Percentiles rank a stretch among this genome's conserved stretches.
These are phyloP conservation scores for Golubevia sp. DNA, from an alignment of 1,284 basidiomycete genomes.

Conservation along the genomic window DNA sequence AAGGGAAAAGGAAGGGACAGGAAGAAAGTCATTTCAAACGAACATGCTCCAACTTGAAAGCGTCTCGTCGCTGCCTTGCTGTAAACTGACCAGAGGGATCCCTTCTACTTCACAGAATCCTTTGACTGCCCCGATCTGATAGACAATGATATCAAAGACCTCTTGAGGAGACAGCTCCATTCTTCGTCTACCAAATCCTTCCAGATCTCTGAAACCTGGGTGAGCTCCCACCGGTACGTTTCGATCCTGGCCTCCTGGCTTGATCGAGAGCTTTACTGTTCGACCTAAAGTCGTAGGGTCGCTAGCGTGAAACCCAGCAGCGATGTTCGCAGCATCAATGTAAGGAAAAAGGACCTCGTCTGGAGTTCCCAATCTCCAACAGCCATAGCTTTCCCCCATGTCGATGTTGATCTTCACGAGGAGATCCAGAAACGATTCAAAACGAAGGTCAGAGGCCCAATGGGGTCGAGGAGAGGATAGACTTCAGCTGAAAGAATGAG, in stretches of 20 bases:
- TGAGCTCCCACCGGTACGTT: conserved; percentile 18
- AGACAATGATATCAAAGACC: conserved; percentile 21
- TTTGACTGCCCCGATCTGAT: conserved; percentile 21
- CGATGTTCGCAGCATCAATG: conserved; percentile 21
- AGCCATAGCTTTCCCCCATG: conserved; percentile 23
- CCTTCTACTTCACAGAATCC: conserved; percentile 21
- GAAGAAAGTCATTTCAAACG: too few species aligned
- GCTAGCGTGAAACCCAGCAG: conserved; percentile 21
- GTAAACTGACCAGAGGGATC: conserved; percentile 5
- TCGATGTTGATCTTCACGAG: neutral
- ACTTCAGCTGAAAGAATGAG: too few species aligned
- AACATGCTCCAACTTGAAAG: too few species aligned
- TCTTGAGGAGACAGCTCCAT: conserved; percentile 20
- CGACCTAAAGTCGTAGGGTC: conserved; percentile 18
- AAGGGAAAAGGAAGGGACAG: too few species aligned
- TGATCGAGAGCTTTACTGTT: conserved; percentile 19
- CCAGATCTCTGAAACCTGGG: conserved; percentile 20
- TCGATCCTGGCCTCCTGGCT: conserved; percentile 3
- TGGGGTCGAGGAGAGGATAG: too few species aligned
- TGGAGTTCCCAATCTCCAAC: conserved; percentile 15
- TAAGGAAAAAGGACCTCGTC: conserved; percentile 21
- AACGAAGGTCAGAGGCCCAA: too few species aligned
- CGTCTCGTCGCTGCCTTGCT: too few species aligned
- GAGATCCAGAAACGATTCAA: too few species aligned
- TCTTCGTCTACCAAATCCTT: conserved; percentile 19